Percentiles rank a stretch among this genome's conserved stretches.
Evolutionary conservation across 257 asterid genomes (phyloP).

Genomic region (Linderniella brevidens): DNA sequence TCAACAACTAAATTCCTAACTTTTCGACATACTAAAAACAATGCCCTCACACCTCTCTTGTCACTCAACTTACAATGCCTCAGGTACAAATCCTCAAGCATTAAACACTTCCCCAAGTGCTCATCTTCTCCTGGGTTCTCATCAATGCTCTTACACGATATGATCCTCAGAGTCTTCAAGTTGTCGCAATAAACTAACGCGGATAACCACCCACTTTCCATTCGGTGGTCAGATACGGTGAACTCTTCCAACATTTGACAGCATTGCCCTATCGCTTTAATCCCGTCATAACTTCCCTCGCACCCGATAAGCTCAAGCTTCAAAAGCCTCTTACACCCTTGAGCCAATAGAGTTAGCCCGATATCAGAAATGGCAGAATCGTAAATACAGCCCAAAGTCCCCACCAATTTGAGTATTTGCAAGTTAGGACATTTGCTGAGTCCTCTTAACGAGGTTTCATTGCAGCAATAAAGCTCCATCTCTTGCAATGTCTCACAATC

Average conservation of each 20-base stretch:
- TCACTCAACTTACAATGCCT: constrained; percentile 50
- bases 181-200: constrained; percentile 63
- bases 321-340: constrained; percentile 66
- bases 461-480: constrained; percentile 61
- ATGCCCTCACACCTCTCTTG: constrained; percentile 40
- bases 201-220: constrained; percentile 93
- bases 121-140: constrained; percentile 62
- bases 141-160: constrained; percentile 53
- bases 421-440: constrained; percentile 44
- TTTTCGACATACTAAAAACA: constrained; percentile 46
- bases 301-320: constrained; percentile 82
- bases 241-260: constrained; percentile 81
- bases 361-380: constrained; percentile 60
- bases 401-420: constrained; percentile 72
- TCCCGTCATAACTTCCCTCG: constrained; percentile 90
- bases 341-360: constrained; percentile 82
- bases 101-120: constrained; percentile 56
- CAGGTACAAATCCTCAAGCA: constrained; percentile 78
- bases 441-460: constrained; percentile 52
- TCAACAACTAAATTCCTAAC: constrained; percentile 39
- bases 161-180: constrained; percentile 66
- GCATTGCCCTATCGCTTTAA: constrained; percentile 78
- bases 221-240: constrained; percentile 53
- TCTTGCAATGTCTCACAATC: constrained; percentile 84
- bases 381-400: constrained; percentile 47